Evolutionary conservation across 108 stramenopile genomes (phyloP), one percentile per base, ranked within the genome.

Genomic region (Fistulifera pelliculosa): DNA sequence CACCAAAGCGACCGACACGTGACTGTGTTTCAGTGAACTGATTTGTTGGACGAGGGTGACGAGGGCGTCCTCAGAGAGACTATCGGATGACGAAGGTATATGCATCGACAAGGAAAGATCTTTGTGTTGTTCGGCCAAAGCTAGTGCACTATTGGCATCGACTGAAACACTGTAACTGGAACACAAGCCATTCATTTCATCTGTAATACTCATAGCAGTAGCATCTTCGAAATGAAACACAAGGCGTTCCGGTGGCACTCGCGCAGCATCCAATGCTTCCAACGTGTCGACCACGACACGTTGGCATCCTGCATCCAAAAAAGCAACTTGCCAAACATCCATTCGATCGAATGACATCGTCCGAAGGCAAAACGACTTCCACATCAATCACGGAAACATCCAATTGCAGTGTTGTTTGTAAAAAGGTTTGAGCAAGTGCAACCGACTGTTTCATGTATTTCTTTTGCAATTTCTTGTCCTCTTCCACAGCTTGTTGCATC

Each of bases 231-330:
- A 85, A 38, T 82, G 77, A 1, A 81, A 66, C 21, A 85, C 62
- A 1, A 92, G 38, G 10, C 90, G 69, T 40, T 85, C 83, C 41
- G 61, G 22, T 1, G 90, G 90, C 50, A 92, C 49, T 41, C 75
- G 66, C 0, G 81, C 75, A 1, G 62, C 70, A 44, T 85, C 81
- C 52, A 78, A 47, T 7, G 85, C 85, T n/a, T 57, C 71, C 19
- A 83, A 18, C 1, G 64, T 56, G 10, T 76, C 79, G 16, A 74
- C 45, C 0, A 83, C 81, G 51, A 85, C 72, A 16, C 48, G 16
- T 21, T 69, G 65, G 58, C 86, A 85, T 22, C 90, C 90, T 0
- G 86, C 90, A 68, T 92, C 90, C 42, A 92, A 47, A 31, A 92
- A n/a, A 74, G 25, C 83, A 85, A 19, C 68, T 73, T 0, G 77